These are phyloP conservation scores for Capsella bursapastoris DNA, from an alignment of 345 rosid genomes.

Conservation along the genomic window DNA sequence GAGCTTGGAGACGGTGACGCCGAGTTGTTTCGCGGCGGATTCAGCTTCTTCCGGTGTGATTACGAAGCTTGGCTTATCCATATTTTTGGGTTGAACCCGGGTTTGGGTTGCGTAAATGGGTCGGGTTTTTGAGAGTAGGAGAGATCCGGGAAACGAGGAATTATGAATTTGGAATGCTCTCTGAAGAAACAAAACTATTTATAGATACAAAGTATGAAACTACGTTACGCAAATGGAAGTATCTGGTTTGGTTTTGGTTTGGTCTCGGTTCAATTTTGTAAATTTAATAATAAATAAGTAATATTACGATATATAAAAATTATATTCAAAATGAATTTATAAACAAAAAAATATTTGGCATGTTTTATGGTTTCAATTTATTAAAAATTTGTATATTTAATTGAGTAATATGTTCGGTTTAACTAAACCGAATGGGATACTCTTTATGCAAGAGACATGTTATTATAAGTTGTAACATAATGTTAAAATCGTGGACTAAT, in stretches of 20 bases:
- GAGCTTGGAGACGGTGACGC: constrained; percentile 57
- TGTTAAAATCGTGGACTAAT: constrained; percentile 26
- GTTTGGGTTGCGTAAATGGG: constrained; percentile 14
- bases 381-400: too few species aligned
- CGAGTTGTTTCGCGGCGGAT: constrained; percentile 65
- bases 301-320: too few species aligned
- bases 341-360: neutral
- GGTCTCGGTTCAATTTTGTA: constrained; percentile 3
- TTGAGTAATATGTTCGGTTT: neutral
- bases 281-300: too few species aligned
- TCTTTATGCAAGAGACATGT: neutral
- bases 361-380: too few species aligned
- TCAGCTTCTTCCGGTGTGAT: constrained; percentile 70
- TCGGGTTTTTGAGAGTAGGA: constrained; percentile 33
- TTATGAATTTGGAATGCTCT: constrained; percentile 28
- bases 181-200: constrained; percentile 28
- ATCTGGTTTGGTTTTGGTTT: constrained; percentile 22
- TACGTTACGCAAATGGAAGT: constrained; percentile 22
- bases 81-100: constrained; percentile 45
- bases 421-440: neutral
- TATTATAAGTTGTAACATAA: neutral
- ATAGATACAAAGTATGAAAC: constrained; percentile 33
- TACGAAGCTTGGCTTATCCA: constrained; percentile 68
- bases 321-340: neutral
- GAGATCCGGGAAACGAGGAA: constrained; percentile 39